Evolutionary conservation across 805 yeast species (phyloP).

Genomic region (Wickerhamomyces queroliae): DNA sequence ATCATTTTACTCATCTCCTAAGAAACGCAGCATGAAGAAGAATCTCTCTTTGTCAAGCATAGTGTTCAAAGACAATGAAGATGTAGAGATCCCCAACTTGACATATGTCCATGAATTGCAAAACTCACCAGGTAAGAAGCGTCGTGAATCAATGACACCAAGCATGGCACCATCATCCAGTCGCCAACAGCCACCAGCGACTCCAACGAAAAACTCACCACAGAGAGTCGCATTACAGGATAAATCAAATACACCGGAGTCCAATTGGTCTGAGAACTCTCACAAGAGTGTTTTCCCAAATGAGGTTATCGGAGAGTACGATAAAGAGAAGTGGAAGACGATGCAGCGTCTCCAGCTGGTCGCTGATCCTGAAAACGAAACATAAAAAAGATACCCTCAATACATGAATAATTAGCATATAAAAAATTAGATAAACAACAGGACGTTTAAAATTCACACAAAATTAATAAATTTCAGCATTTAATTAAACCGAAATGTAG

Average conservation of each 20-base stretch:
- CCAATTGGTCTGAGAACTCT: constrained; percentile 31
- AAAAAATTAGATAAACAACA: too few relatives aligned
- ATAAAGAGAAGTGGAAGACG: constrained; percentile 59
- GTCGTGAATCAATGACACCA: constrained; percentile 8
- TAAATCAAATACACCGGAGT: constrained; percentile 23
- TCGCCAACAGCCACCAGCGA: neutral
- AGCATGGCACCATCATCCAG: neutral
- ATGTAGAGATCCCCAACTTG: constrained; percentile 12
- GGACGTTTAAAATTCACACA: too few relatives aligned
- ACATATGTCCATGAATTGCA: constrained; percentile 22
- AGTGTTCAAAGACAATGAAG: constrained; percentile 15
- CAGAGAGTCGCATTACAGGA: constrained; percentile 19
- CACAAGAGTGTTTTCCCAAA: constrained; percentile 42
- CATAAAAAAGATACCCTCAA: too few relatives aligned
- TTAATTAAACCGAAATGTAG: too few relatives aligned
- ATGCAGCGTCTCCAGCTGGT: constrained; percentile 32
- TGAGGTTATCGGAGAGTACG: constrained; percentile 58
- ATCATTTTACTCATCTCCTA: constrained; percentile 9
- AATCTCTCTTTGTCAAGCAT: constrained; percentile 21
- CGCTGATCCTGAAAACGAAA: neutral
- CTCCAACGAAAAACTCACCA: neutral
- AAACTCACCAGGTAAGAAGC: constrained; percentile 14
- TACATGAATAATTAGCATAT: too few relatives aligned
- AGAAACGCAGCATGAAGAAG: constrained; percentile 12
- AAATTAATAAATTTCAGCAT: too few relatives aligned